phyloP scores from a whole-genome alignment of 1,139 yeast species.

The Suhomyces chickasaworum region DNA sequence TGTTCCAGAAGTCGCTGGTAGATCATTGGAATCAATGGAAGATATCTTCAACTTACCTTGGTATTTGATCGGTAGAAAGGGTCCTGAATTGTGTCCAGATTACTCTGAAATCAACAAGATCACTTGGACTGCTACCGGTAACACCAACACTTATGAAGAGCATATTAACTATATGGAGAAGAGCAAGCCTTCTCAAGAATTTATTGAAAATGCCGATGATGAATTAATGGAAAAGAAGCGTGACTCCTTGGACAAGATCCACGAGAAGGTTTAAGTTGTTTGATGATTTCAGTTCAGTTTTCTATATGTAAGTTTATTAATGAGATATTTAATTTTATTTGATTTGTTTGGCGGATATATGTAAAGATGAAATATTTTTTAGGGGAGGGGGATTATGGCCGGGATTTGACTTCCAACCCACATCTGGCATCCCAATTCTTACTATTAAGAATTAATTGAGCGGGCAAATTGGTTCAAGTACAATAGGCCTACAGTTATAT shows the following conservation, averaged over 20 bases:
- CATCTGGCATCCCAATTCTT: too few relatives aligned
- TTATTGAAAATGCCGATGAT: constrained; percentile 15
- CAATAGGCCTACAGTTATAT: neutral
- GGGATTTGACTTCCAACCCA: too few relatives aligned
- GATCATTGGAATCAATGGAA: constrained; percentile 59
- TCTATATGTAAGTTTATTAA: neutral
- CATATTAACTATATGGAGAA: constrained; percentile 23
- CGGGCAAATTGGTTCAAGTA: too few relatives aligned
- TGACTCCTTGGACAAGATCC: constrained; percentile 1
- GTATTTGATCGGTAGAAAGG: constrained; percentile 58
- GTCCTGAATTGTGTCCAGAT: constrained; percentile 54
- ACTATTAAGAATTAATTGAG: too few relatives aligned
- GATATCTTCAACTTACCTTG: constrained; percentile 60
- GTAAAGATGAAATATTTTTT: neutral
- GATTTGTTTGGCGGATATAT: neutral
- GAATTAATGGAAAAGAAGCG: neutral
- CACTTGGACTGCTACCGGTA: constrained; percentile 18
- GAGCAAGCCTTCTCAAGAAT: constrained; percentile 17
- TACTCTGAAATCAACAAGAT: constrained; percentile 47
- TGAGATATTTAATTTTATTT: neutral
- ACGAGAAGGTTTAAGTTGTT: neutral
- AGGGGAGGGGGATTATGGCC: too few relatives aligned
- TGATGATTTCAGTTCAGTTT: constrained; percentile 3
- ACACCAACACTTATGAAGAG: constrained; percentile 25
- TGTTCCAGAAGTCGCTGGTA: constrained; percentile 55